A percentile compares a stretch with the other conserved stretches of the same genome.
Evolutionary conservation across 108 stramenopile species (phyloP).

Genomic region (Craspedostauros australis): DNA sequence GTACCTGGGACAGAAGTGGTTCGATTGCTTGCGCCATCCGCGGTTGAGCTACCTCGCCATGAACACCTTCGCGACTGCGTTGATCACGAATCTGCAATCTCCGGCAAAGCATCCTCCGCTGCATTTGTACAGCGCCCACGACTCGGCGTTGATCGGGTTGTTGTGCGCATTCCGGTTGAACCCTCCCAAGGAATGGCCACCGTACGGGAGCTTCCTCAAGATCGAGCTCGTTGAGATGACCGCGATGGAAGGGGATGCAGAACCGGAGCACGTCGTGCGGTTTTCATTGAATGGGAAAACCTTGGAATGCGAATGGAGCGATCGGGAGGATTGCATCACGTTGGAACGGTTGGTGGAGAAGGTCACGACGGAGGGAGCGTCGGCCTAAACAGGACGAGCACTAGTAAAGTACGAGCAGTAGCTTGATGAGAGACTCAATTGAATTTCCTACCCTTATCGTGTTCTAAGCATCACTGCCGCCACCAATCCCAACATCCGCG

Average conservation of each 20-base stretch:
- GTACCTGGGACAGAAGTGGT: constrained; percentile 78
- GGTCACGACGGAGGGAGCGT: constrained; percentile 16
- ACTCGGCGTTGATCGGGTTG: constrained; percentile 75
- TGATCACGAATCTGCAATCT: constrained; percentile 39
- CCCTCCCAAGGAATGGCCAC: constrained; percentile 61
- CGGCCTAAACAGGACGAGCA: too few relatives aligned
- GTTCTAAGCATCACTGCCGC: too few relatives aligned
- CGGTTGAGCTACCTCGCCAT: constrained; percentile 63
- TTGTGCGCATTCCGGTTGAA: constrained; percentile 70
- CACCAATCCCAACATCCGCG: too few relatives aligned
- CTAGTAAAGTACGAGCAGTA: too few relatives aligned
- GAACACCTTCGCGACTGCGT: constrained; percentile 43
- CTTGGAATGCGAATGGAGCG: constrained; percentile 42
- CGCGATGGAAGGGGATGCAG: background rate
- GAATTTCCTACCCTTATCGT: too few relatives aligned
- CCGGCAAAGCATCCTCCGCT: constrained; percentile 33
- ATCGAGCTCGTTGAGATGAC: constrained; percentile 62
- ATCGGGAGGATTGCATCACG: constrained; percentile 35
- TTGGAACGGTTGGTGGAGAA: constrained; percentile 34
- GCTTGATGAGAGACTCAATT: too few relatives aligned
- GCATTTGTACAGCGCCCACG: constrained; percentile 67
- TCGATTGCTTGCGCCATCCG: constrained; percentile 58
- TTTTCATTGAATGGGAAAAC: constrained; percentile 67
- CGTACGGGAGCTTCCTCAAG: constrained; percentile 68
- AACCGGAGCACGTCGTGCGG: constrained; percentile 40